Conservation (phyloP, 345 rosid species). For the Atalantia buxifolia region DNA sequence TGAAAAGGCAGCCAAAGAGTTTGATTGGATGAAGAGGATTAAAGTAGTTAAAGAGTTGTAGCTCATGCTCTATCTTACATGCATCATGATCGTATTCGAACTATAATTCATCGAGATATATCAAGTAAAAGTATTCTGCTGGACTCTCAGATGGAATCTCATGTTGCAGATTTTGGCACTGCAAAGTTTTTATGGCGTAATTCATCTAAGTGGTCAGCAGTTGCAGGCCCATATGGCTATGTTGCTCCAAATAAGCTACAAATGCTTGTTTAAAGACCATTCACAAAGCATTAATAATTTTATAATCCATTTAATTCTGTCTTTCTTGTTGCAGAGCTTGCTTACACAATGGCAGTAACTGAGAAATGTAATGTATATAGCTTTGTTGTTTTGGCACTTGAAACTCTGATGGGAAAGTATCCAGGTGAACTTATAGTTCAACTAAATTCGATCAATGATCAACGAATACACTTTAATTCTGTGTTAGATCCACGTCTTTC, state of each 20-base stretch:
- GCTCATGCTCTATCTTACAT: conserved; percentile 9
- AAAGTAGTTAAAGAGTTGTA: conserved; percentile 10
- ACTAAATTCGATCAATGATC: conserved; percentile 3
- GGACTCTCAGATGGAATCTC: conserved; percentile 17
- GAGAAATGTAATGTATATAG: conserved; percentile 1
- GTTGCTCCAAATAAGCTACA: not conserved
- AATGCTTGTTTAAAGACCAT: no score
- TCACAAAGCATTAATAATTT: not conserved
- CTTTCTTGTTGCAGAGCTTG: not conserved
- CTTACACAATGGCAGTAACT: conserved; percentile 1
- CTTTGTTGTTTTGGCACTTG: conserved; percentile 6
- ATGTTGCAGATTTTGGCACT: conserved; percentile 13
- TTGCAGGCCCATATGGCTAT: not conserved
- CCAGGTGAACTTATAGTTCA: not conserved
- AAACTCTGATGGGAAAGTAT: not conserved
- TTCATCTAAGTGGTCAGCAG: conserved; percentile 3
- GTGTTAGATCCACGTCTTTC: conserved; percentile 11
- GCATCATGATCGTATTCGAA: not conserved
- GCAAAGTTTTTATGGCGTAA: not conserved
- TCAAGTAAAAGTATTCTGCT: conserved; percentile 11
- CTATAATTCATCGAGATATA: conserved; percentile 23
- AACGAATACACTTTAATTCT: not conserved
- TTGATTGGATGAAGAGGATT: conserved; percentile 30
- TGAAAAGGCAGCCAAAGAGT: conserved; percentile 2
- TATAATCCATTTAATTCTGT: not conserved